Percentiles rank a stretch among this genome's conserved stretches.
Evolutionary conservation across 345 rosid genomes (phyloP).

Genomic region (Hypericum androsaemum): DNA sequence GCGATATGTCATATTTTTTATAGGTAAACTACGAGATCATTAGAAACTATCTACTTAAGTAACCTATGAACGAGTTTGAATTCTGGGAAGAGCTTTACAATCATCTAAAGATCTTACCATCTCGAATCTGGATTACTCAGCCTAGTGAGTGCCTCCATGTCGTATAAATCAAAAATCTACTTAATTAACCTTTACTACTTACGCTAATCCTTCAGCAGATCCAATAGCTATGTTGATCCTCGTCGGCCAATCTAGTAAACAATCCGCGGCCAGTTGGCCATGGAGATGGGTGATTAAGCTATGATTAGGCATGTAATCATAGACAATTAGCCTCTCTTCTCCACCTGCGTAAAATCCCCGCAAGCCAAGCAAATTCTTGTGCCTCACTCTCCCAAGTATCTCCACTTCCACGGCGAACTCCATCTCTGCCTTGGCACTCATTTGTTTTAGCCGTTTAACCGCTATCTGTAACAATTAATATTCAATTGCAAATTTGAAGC

Average conservation of each 20-base stretch:
- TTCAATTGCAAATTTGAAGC: too few relatives aligned
- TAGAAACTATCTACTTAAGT: too few relatives aligned
- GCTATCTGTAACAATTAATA: constrained; percentile 33
- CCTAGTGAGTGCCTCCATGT: too few relatives aligned
- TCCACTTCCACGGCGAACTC: constrained; percentile 69
- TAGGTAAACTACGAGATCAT: too few relatives aligned
- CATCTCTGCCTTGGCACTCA: constrained; percentile 62
- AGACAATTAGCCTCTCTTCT: constrained; percentile 57
- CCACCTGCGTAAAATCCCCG: constrained; percentile 62
- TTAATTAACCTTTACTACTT: constrained; percentile 13
- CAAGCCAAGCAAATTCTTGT: constrained; percentile 46
- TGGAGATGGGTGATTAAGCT: constrained; percentile 56
- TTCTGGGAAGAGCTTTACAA: too few relatives aligned
- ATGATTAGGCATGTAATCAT: constrained; percentile 66
- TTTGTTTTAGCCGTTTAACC: constrained; percentile 54
- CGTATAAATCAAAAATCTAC: too few relatives aligned
- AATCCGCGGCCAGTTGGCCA: constrained; percentile 45
- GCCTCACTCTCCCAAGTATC: constrained; percentile 64
- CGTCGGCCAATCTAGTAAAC: constrained; percentile 51
- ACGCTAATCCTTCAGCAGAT: constrained; percentile 60
- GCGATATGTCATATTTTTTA: too few relatives aligned
- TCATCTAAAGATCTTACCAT: too few relatives aligned
- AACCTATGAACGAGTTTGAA: too few relatives aligned
- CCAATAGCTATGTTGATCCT: constrained; percentile 46
- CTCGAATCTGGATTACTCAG: too few relatives aligned